These are phyloP conservation scores for Calonectria multiphialidica DNA, from an alignment of 2,329 filamentous ascomycete species.

Conservation along the genomic window DNA sequence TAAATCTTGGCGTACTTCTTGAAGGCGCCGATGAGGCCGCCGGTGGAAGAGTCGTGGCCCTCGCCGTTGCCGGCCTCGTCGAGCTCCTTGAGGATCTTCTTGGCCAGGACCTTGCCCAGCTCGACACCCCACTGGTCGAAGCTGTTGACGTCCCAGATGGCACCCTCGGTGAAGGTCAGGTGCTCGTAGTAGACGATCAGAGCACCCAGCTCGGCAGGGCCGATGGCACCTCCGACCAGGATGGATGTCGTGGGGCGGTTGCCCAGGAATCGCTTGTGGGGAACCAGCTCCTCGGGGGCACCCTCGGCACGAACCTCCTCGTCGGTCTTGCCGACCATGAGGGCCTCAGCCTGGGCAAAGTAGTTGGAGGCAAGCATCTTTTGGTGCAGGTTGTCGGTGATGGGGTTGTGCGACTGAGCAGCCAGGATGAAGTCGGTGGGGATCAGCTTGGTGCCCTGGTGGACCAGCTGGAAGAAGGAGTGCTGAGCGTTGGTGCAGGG, in stretches of 20 bases:
- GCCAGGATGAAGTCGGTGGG: conserved; percentile 98
- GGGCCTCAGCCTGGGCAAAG: conserved; percentile 87
- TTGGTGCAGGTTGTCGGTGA: conserved; percentile 93
- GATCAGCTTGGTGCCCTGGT: conserved; percentile 99
- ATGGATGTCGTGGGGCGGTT: conserved; percentile 98
- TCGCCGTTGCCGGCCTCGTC: conserved; percentile 79
- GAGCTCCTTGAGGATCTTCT: conserved; percentile 89
- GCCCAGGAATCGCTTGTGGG: conserved; percentile 99
- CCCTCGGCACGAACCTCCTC: conserved; percentile 84
- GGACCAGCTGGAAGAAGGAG: conserved; percentile 99
- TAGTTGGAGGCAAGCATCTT: conserved; percentile 96
- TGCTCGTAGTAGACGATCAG: conserved; percentile 99
- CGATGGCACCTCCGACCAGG: conserved; percentile 89
- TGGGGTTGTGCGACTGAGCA: conserved; percentile 95
- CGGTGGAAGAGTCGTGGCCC: conserved; percentile 89
- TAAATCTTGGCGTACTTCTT: conserved; percentile 77
- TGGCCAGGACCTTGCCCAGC: conserved; percentile 94
- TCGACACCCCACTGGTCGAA: conserved; percentile 99
- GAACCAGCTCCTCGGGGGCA: conserved; percentile 79
- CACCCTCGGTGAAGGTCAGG: conserved; percentile 96
- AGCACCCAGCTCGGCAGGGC: conserved; percentile 91
- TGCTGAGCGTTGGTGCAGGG: conserved; percentile 99
- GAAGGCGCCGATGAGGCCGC: conserved; percentile 90
- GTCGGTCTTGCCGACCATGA: conserved; percentile 91
- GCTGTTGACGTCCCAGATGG: conserved; percentile 99